These are phyloP conservation scores for Diplogelasinospora grovesii DNA, from an alignment of 495 filamentous ascomycete species.

Conservation along the genomic window DNA sequence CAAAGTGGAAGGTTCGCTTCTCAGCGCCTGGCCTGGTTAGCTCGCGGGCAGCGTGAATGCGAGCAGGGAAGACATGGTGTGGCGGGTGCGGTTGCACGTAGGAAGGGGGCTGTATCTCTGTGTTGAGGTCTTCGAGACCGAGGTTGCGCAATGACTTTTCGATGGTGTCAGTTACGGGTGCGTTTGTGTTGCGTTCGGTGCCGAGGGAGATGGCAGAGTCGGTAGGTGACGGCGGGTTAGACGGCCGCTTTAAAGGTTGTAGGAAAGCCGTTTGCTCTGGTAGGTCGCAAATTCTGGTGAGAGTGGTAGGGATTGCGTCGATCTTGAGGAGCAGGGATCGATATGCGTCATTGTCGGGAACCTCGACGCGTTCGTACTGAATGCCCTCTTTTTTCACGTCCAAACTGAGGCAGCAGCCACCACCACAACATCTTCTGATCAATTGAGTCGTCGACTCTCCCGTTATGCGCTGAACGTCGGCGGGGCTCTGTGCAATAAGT, in stretches of 20 bases:
- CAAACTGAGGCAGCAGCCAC: conserved; percentile 78
- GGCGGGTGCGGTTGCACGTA: conserved; percentile 96
- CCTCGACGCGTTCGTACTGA: conserved; percentile 49
- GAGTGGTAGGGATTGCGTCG: conserved; percentile 60
- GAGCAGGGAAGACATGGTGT: conserved; percentile 81
- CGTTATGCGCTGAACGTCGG: conserved; percentile 66
- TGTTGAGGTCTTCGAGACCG: conserved; percentile 35
- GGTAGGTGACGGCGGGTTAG: conserved; percentile 30
- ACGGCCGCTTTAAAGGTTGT: conserved; percentile 35
- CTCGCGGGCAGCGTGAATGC: conserved; percentile 73
- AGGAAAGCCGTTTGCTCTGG: conserved; percentile 70
- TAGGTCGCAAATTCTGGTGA: conserved; percentile 62
- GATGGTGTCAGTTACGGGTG: conserved; percentile 4
- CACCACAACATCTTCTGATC: conserved; percentile 78
- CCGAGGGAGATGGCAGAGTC: conserved; percentile 29
- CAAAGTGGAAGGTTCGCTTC: conserved; percentile 95
- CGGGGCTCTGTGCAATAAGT: conserved; percentile 66
- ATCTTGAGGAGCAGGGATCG: conserved; percentile 69
- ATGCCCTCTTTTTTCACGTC: conserved; percentile 44
- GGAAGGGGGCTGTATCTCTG: conserved; percentile 62
- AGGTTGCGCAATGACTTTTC: conserved; percentile 24
- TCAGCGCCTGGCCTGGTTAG: conserved; percentile 86
- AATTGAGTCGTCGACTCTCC: conserved; percentile 54
- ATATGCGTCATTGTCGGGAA: conserved; percentile 84
- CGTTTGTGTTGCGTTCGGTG: conserved; percentile 6